phyloP scores from a whole-genome alignment of 139 green algal genomes.

The Raphidocelis subcapitata region DNA sequence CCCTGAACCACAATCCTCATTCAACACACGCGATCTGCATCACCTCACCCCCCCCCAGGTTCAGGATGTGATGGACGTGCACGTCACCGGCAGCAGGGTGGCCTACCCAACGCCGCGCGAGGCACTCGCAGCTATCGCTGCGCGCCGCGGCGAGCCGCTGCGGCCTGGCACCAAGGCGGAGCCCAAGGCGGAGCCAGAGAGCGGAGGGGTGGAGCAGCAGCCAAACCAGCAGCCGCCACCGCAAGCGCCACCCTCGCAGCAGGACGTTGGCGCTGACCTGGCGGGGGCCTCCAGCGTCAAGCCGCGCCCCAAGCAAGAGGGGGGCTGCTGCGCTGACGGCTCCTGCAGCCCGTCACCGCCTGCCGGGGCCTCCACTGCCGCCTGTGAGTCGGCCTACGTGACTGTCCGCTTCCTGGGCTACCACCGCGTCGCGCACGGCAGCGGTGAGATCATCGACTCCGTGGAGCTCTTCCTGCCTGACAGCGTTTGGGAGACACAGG shows the following conservation, averaged over 20 bases:
- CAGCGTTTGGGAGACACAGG: slow-evolving; percentile 73
- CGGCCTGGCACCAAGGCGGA: too few species aligned
- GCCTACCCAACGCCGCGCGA: slow-evolving; percentile 35
- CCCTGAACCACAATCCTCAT: too few species aligned
- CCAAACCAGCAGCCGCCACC: neutral
- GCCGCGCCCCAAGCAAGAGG: neutral
- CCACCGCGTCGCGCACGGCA: slow-evolving; percentile 68
- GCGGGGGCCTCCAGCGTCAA: neutral
- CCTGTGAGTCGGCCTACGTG: slow-evolving; percentile 56
- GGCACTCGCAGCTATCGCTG: slow-evolving; percentile 18
- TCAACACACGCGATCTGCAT: too few species aligned
- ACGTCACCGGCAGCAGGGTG: slow-evolving; percentile 61
- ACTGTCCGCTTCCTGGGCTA: slow-evolving; percentile 80
- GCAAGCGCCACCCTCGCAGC: too few species aligned
- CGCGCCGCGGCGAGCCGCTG: neutral
- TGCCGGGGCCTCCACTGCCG: slow-evolving; percentile 2
- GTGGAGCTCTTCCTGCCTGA: slow-evolving; percentile 91
- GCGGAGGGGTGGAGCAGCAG: slow-evolving; percentile 3
- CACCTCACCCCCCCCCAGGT: neutral
- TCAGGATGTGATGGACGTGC: slow-evolving; percentile 61
- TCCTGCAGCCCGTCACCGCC: neutral
- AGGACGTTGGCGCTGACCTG: neutral
- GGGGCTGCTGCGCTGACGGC: neutral
- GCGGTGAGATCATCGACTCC: slow-evolving; percentile 76
- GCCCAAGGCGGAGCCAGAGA: slow-evolving; percentile 1